Base-by-base conservation (phyloP, 441 rosid genomes). In the Populus hybrid region DNA sequence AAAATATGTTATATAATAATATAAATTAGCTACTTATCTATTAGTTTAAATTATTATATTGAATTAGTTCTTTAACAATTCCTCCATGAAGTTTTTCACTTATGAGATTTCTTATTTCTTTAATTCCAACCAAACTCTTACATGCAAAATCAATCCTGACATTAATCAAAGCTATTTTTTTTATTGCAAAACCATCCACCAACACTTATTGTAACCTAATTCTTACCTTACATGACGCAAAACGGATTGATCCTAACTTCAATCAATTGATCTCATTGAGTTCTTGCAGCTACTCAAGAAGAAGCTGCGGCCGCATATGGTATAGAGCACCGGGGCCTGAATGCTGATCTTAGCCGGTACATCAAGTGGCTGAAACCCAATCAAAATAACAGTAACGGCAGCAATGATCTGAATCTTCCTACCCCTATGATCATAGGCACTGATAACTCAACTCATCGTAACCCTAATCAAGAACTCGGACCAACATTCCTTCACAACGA, bases 291-390 rank as follows among this genome's bases (percentile, higher is more conserved):
- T 20, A 90, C 97, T 6, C 97, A 93, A 84, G 97, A 90, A 77
- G 98, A 93, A 90, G 98, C 94, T 20, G 94, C 94, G 65, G 83
- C 79, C 2, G 96, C 96, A 20, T 93, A 93, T 56, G 98, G 90
- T 81, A 90, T 93, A 29, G 93, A 93, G 78, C 86, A 90, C 72
- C 93, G 95, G 36, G 98, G 97, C 77, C 82, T 92, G 63, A 89
- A 92, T 78, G 95, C 97, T 93, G 85, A 88, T 66, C 83, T 78
- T 12, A 86, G 84, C 40, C 82, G 81, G 64, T 79, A 84, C 76
- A 79, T 84, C 78, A 82, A 85, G 28, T 79, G 86, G 82, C 86
- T 85, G 7, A 82, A 87, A 71, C 88, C 96, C 33, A 78, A 82
- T 20, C 80, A 79, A 21, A 40, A 53, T 61, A 33, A 74, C 68